Base-by-base conservation (phyloP, 2,329 filamentous ascomycete species). In the Diaporthe sp. region DNA sequence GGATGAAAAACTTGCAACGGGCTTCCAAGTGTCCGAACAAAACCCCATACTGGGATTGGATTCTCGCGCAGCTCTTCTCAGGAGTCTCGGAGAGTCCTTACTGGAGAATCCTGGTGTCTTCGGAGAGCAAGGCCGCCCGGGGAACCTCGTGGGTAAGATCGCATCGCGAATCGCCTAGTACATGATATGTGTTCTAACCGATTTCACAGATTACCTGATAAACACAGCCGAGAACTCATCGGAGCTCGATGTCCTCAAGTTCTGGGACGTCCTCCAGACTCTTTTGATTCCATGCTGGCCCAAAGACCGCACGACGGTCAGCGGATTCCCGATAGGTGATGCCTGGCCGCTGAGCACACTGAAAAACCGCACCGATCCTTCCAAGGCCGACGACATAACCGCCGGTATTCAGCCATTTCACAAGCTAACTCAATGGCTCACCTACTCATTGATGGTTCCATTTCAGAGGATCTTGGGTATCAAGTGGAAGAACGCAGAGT, bases 361-460 rank as follows among this genome's bases (percentile, higher is more conserved):
- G 94, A 93, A 93, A 95, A 46, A 5, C 25, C 77, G 17, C 44
- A 37, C 62, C 22, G 31, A 53, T 37, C 22, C 46, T 37, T 67
- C 46, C 39, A 59, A 65, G 31, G 25, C 72, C 25, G 62, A 74
- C 39, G 28, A 62, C 15, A 9, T 67, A 1, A 62, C 88, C 78
- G 73, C 75, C 0, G 55, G 67, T 0, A 96, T 97, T 77, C 91
- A 96, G 15, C 95, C 95, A 0, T 98, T 98, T 86, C 96, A 98
- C 87, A 98, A 98, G 85, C 89, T 98, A 49, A 97, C 95, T 0
- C 95, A 98, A 84, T 98, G 96, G 96, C 92, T 98, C 74, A 95
- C 94, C 68, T 98, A 98, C 85, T 98, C 95, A 3, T 90, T 98
- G 74, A 97, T 97, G 94, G 93, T 95, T 34, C 95, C 95, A 0